phyloP scores from a whole-genome alignment of 129 eudicot species.

The Saposhnikovia divaricata region DNA sequence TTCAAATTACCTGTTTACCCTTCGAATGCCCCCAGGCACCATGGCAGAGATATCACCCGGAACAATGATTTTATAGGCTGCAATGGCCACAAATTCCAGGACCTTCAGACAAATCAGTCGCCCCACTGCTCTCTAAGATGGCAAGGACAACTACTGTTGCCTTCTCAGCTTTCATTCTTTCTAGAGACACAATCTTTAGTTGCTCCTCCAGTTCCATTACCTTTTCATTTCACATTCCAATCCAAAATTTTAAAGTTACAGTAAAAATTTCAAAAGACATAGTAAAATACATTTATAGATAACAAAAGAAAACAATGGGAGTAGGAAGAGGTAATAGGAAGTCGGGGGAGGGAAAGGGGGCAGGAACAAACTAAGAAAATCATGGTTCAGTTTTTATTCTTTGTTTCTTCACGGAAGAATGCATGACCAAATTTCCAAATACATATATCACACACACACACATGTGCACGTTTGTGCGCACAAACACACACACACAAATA shows the following conservation, averaged over 20 bases:
- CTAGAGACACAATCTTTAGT: slow-evolving; percentile 59
- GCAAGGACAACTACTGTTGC: slow-evolving; percentile 81
- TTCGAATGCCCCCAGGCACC: too few relatives aligned
- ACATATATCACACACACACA: too few relatives aligned
- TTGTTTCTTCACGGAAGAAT: neutral
- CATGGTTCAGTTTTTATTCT: neutral
- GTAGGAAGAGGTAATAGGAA: neutral
- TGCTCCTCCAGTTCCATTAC: slow-evolving; percentile 82
- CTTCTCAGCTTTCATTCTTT: slow-evolving; percentile 84
- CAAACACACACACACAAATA: too few relatives aligned
- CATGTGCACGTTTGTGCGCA: too few relatives aligned
- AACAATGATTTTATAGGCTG: too few relatives aligned
- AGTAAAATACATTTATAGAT: neutral
- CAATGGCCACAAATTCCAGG: too few relatives aligned
- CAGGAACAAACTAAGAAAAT: neutral
- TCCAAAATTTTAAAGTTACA: slow-evolving; percentile 4
- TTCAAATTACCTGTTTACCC: too few relatives aligned
- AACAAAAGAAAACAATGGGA: neutral
- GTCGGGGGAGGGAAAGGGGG: neutral
- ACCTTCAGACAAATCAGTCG: slow-evolving; percentile 50
- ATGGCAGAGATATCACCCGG: too few relatives aligned
- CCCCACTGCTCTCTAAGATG: slow-evolving; percentile 55
- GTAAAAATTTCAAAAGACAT: neutral
- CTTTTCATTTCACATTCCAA: slow-evolving; percentile 22
- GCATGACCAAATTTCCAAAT: neutral